Base-by-base conservation (phyloP, 306 rosid genomes). In the Quercus robur region DNA sequence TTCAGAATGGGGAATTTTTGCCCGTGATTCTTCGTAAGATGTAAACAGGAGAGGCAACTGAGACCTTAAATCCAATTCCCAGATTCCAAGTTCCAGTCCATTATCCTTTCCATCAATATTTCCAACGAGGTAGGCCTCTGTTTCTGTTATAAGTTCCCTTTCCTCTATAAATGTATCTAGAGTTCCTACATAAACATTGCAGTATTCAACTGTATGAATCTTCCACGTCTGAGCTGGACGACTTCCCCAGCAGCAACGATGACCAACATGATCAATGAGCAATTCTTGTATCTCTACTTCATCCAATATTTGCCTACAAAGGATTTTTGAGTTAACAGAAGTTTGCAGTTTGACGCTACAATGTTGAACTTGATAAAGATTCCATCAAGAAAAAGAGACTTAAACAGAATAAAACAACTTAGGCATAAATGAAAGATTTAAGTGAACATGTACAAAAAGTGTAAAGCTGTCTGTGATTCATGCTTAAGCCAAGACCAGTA, bases 241-340 rank as follows among this genome's bases (percentile, higher is more conserved):
- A 71, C 99, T 95, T 86, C 97, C 99, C 99, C 99, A 95, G 79
- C 98, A 95, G 75, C 96, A 93, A 26, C 92, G 90, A 78, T 95
- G 99, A 74, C 98, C 98, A 77, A 95, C 96, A 75, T 91, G 96
- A 86, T 95, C 99, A 77, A 93, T 91, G 51, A 93, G 93, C 87
- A 95, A 82, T 84, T 91, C 98, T 17, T 96, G 86, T 80, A 95
- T 93, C 87, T 93, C 99, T 33, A 95, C 97, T 86, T 91, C 98
- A 86, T 90, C 97, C 87, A 93, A 84, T 35, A 70, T 28, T 93
- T 84, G 83, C 87, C 97, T 95, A 57, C 55, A 75, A 77, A 80
- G 55, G 52, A 55, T 52, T 9, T 75, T 66, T 59, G 69, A 56
- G 62, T 83, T 38, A 69, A 71, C 52, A 81, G 64, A 21, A 68